Conservation (phyloP, 176 grass and related monocot genomes). For the Zea luxurians region DNA sequence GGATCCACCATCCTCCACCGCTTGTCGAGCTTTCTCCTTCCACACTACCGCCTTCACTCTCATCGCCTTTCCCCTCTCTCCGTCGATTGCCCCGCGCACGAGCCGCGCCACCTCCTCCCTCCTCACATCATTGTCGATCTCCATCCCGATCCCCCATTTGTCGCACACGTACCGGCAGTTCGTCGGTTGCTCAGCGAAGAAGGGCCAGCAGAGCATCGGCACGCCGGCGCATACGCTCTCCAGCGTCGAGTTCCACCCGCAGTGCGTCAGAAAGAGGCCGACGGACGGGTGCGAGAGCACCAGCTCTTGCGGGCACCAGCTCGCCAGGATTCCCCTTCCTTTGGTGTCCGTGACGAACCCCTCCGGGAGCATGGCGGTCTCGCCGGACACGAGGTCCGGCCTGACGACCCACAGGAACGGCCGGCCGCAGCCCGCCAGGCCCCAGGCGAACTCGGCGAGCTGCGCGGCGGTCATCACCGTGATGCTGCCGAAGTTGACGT, state of each 20-base stretch:
- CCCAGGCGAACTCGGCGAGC: conserved; percentile 61
- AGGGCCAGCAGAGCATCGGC: conserved; percentile 64
- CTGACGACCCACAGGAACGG: conserved; percentile 68
- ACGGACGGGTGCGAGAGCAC: conserved; percentile 54
- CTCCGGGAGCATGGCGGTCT: conserved; percentile 49
- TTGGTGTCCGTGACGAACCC: conserved; percentile 43
- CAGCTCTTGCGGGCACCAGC: conserved; percentile 68
- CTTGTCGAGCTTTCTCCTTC: conserved; percentile 53
- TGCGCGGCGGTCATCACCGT: conserved; percentile 33
- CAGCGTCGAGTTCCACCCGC: conserved; percentile 75
- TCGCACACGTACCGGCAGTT: conserved; percentile 56
- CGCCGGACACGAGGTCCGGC: conserved; percentile 58
- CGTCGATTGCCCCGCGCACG: conserved; percentile 51
- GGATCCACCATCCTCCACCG: conserved; percentile 23
- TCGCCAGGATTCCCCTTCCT: conserved; percentile 43
- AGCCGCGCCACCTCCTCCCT: conserved; percentile 55
- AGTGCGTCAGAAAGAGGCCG: conserved; percentile 64
- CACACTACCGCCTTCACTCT: conserved; percentile 43
- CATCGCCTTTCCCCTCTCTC: conserved; percentile 50
- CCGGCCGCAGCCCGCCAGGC: conserved; percentile 42
- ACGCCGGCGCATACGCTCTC: conserved; percentile 61
- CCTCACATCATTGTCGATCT: conserved; percentile 56
- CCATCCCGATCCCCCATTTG: conserved; percentile 61
- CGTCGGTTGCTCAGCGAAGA: conserved; percentile 63
- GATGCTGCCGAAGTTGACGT: conserved; percentile 68